Percentiles rank a stretch among this genome's conserved stretches.
Evolutionary conservation across 2,329 filamentous ascomycete genomes (phyloP).

Genomic region (Pseudomassariella vexata): DNA sequence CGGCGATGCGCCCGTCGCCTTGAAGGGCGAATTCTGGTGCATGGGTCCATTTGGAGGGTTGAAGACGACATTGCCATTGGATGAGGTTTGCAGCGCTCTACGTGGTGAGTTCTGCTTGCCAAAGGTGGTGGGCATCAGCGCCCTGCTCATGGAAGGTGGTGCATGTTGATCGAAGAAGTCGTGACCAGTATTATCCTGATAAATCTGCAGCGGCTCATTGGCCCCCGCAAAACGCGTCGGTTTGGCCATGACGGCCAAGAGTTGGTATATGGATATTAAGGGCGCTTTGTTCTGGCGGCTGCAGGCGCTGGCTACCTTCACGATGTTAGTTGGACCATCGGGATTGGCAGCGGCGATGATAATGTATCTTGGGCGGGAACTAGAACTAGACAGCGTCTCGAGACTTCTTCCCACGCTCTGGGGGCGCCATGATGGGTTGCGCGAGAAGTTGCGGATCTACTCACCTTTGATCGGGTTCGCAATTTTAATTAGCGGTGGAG

Average conservation of each 20-base stretch:
- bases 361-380: constrained; percentile 7
- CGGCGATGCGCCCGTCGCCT: constrained; percentile 54
- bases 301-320: not conserved
- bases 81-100: constrained; percentile 41
- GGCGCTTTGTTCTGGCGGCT: constrained; percentile 5
- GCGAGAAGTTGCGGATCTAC: constrained; percentile 15
- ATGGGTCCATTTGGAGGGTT: constrained; percentile 52
- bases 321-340: constrained; percentile 4
- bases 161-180: constrained; percentile 38
- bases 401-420: constrained; percentile 6
- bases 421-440: constrained; percentile 9
- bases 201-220: constrained; percentile 45
- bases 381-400: constrained; percentile 5
- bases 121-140: constrained; percentile 45
- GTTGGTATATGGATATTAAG: constrained; percentile 2
- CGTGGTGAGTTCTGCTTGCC: constrained; percentile 35
- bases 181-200: too few relatives aligned
- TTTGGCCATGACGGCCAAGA: constrained; percentile 47
- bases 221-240: constrained; percentile 39
- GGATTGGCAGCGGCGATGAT: constrained; percentile 6
- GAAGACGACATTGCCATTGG: constrained; percentile 60
- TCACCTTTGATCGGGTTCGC: constrained; percentile 16
- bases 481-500: constrained; percentile 27
- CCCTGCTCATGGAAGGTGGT: constrained; percentile 45
- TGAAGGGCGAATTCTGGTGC: constrained; percentile 63